phyloP scores from a whole-genome alignment of 306 rosid species.

The Vachellia pachyceras region DNA sequence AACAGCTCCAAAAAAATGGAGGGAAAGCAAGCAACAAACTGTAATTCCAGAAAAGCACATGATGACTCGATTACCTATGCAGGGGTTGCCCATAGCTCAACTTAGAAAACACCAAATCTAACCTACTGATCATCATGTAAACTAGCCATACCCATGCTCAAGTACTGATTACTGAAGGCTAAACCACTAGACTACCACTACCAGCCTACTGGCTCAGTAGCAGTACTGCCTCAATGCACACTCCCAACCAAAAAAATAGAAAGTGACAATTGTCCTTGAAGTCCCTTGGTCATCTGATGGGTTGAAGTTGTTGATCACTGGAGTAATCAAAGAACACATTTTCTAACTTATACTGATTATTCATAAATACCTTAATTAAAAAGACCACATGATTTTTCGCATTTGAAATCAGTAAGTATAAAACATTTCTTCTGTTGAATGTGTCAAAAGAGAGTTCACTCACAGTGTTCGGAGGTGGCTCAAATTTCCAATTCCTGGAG shows the following conservation, averaged over 20 bases:
- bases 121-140: neutral
- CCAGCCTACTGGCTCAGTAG: neutral
- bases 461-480: conserved; percentile 82
- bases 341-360: neutral
- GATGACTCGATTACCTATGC: neutral
- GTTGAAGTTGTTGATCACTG: neutral
- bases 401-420: neutral
- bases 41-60: neutral
- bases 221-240: conserved; percentile 9
- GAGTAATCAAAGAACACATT: neutral
- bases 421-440: conserved; percentile 30
- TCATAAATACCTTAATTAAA: neutral
- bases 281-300: neutral
- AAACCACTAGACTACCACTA: neutral
- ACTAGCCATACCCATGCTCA: too few species aligned
- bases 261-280: neutral
- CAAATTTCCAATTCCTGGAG: conserved; percentile 82
- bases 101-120: neutral
- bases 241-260: neutral
- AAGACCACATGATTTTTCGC: neutral
- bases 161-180: neutral
- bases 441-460: conserved; percentile 40
- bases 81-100: neutral
- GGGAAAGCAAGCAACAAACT: conserved; percentile 2
- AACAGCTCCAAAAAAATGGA: neutral